phyloP scores from a whole-genome alignment of 306 rosid genomes.

The Quercus agrifolia region DNA sequence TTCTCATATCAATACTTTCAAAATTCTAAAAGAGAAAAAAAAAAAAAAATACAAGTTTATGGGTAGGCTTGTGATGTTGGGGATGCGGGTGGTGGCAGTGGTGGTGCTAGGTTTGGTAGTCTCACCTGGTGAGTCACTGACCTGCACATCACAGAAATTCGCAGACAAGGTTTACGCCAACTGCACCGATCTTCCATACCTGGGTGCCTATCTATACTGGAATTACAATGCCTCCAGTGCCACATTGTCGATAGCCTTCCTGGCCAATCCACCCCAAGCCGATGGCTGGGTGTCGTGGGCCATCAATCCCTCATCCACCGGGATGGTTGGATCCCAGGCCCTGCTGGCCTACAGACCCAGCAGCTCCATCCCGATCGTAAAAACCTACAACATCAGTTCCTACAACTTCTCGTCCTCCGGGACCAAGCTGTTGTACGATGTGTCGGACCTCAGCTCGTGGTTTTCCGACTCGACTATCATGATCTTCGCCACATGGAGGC shows the following conservation, averaged over 20 bases:
- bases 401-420: not conserved
- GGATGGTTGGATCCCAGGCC: slow-evolving; percentile 59
- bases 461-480: not conserved
- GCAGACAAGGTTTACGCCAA: slow-evolving; percentile 28
- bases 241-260: slow-evolving; percentile 57
- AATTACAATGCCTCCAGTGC: slow-evolving; percentile 46
- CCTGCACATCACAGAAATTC: slow-evolving; percentile 45
- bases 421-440: slow-evolving; percentile 24
- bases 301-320: slow-evolving; percentile 44
- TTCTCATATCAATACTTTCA: no score
- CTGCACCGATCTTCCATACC: slow-evolving; percentile 50
- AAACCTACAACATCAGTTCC: slow-evolving; percentile 34
- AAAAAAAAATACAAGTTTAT: no score
- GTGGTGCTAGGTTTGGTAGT: no score
- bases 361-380: not conserved
- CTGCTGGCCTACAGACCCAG: slow-evolving; percentile 38
- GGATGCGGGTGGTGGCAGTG: no score
- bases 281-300: slow-evolving; percentile 76
- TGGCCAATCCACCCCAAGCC: slow-evolving; percentile 28
- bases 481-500: slow-evolving; percentile 36
- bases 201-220: slow-evolving; percentile 51
- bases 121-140: no score
- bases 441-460: slow-evolving; percentile 30
- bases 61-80: no score
- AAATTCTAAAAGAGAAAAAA: no score